Evolutionary conservation across 306 rosid genomes (phyloP), one percentile per base, ranked within the genome.

Genomic region (Cotoneaster glaucophyllus): DNA sequence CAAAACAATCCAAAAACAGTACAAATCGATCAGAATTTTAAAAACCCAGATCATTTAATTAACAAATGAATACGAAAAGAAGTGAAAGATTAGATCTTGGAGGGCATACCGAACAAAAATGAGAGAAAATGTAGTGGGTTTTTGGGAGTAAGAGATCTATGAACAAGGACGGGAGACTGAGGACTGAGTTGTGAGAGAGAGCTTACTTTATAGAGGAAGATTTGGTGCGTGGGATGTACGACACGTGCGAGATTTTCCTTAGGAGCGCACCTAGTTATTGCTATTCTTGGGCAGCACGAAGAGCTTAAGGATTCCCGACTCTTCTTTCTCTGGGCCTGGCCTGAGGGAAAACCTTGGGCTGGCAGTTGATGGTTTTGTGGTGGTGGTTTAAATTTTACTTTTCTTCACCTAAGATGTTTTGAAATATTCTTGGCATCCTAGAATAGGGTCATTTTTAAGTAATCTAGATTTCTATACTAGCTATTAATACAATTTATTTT

Each of bases 101-200:
- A 50, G 71, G 41, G 65, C 75, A 77, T 67, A 82, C 85, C 18
- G 75, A 8, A 63, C 26, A 18, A 18, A 77, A 64, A 32, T 45
- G 3, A 15, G 70, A 61, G 26, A 61, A 67, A 5, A 41, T 44
- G 11, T 18, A 43, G 43, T 29, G 43, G 54, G 34, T 15, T 68
- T 39, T 48, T 26, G n/a, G 8, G 21, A 53, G 57, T 0, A 28
- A 22, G 39, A 44, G 74, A 53, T 48, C 43, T 67, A 26, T n/a
- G 72, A 41, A 24, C 72, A 62, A 61, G 19, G 5, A 21, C 53
- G 17, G 22, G 5, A 0, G 54, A 24, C 25, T 12, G 37, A 25
- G 10, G 26, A 19, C 9, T 34, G 2, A 1, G 34, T 6, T 6
- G 78, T 65, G 66, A 59, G 77, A 19, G 39, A 64, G 14, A 57